These are phyloP conservation scores for Withania somnifera DNA, from an alignment of 305 asterid genomes.

Conservation along the genomic window DNA sequence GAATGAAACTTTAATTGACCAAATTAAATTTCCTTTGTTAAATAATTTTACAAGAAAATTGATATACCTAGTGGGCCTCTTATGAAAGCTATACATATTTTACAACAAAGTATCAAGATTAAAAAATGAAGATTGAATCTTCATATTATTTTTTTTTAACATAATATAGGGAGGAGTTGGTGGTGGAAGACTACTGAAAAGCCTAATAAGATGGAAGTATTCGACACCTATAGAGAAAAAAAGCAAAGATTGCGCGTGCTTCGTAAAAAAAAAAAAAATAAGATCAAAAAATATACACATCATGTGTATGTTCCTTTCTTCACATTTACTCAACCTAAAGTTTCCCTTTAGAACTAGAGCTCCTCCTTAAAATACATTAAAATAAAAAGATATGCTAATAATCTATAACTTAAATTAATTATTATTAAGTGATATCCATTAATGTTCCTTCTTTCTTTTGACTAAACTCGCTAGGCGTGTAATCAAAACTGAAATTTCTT, in stretches of 20 bases:
- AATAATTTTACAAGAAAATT: too few species aligned
- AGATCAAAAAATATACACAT: not conserved
- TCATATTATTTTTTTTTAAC: not conserved
- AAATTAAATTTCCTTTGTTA: too few species aligned
- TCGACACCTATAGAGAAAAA: not conserved
- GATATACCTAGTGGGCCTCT: too few species aligned
- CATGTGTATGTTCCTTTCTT: not conserved
- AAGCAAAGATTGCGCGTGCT: constrained; percentile 1
- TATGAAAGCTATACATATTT: not conserved
- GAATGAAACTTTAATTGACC: too few species aligned
- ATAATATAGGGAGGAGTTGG: not conserved
- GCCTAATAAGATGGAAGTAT: not conserved
- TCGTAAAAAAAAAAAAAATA: not conserved
- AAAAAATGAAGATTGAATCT: not conserved
- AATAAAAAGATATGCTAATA: not conserved
- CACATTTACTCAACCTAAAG: not conserved
- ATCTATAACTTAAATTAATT: not conserved
- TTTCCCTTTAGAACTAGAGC: not conserved
- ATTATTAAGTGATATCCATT: not conserved
- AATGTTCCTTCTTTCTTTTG: not conserved
- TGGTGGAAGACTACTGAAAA: not conserved
- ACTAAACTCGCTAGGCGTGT: not conserved
- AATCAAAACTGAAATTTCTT: not conserved
- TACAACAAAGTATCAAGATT: not conserved
- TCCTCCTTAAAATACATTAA: not conserved